phyloP scores from a whole-genome alignment of 83 land plant genomes.

The Picea abies region DNA sequence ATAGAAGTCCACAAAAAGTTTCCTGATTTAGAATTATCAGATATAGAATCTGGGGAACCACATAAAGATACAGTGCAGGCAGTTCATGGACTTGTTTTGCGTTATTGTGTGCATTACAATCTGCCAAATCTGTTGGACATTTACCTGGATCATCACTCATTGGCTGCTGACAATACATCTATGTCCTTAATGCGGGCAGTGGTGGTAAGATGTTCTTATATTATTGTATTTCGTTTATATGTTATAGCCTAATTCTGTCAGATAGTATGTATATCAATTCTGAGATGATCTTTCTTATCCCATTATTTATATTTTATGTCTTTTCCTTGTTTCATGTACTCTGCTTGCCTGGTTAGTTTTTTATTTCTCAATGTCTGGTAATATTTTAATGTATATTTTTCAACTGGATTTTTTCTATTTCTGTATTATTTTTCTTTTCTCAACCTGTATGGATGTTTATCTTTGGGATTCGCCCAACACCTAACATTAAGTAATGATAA shows the following conservation, averaged over 20 bases:
- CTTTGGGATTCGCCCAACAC: no score
- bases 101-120: slow-evolving; percentile 58
- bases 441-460: no score
- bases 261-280: neutral
- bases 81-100: slow-evolving; percentile 70
- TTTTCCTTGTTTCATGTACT: no score
- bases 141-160: slow-evolving; percentile 75
- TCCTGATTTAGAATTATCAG: slow-evolving; percentile 16
- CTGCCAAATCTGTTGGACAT: slow-evolving; percentile 80
- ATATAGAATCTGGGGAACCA: slow-evolving; percentile 16
- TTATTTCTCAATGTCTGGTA: no score
- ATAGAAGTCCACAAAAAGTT: slow-evolving; percentile 4
- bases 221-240: slow-evolving; percentile 1
- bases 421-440: no score
- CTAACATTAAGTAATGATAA: no score
- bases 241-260: neutral
- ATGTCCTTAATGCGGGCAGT: slow-evolving; percentile 56
- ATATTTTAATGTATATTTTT: no score
- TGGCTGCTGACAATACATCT: slow-evolving; percentile 54
- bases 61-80: slow-evolving; percentile 58
- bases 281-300: neutral
- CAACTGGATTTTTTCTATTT: no score
- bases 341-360: neutral
- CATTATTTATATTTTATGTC: slow-evolving; percentile 10
- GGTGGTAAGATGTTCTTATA: slow-evolving; percentile 54